Evolutionary conservation across 73 alveolate genomes (phyloP).

Genomic region (Paramecium caudatum): DNA sequence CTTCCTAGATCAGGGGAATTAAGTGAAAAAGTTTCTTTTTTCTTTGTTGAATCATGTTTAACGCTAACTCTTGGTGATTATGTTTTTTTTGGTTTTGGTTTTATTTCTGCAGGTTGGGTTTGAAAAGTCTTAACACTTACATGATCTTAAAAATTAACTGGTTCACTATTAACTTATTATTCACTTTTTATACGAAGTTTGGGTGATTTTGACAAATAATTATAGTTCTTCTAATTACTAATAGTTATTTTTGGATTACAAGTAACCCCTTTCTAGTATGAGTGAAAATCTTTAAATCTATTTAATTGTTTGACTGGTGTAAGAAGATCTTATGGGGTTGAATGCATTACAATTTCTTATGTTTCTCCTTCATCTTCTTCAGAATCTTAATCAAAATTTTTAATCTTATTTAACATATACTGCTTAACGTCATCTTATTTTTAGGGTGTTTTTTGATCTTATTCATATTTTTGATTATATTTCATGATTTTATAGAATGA

Average conservation of each 20-base stretch:
- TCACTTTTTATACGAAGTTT: not conserved
- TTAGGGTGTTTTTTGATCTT: not conserved
- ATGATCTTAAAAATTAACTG: not conserved
- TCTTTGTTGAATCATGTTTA: not conserved
- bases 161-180: not conserved
- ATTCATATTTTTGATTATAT: not conserved
- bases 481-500: conserved; percentile 10
- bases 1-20: not conserved
- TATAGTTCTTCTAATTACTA: not conserved
- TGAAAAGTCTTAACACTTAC: not conserved
- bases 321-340: not conserved
- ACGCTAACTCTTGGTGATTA: not conserved
- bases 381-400: not conserved
- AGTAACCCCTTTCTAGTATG: not conserved
- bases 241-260: not conserved
- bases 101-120: not conserved
- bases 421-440: not conserved
- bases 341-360: not conserved
- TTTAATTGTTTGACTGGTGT: not conserved
- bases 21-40: not conserved
- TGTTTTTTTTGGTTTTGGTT: not conserved
- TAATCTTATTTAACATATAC: not conserved
- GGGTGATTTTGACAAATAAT: not conserved
- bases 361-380: conserved; percentile 27
- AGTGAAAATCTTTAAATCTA: conserved; percentile 17